phyloP scores from a whole-genome alignment of 352 stramenopile species.

The Plasmopara muralis region DNA sequence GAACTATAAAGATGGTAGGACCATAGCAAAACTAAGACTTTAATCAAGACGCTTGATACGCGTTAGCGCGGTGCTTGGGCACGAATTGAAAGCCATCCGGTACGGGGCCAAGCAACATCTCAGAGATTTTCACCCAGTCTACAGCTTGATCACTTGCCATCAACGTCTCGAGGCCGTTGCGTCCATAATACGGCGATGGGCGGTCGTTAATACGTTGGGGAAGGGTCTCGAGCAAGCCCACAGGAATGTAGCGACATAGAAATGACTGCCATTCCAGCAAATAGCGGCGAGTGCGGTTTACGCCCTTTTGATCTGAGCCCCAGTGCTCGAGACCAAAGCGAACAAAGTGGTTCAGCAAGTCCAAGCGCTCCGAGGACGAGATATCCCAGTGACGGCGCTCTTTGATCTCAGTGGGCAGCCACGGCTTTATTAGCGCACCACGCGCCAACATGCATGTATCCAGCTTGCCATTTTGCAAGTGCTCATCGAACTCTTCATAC shows the following conservation, averaged over 20 bases:
- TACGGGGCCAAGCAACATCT: constrained; percentile 97
- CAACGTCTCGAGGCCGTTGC: constrained; percentile 96
- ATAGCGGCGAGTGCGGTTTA: constrained; percentile 97
- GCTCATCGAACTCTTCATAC: constrained; percentile 76
- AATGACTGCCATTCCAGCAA: constrained; percentile 99
- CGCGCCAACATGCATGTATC: constrained; percentile 88
- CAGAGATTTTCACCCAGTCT: constrained; percentile 99
- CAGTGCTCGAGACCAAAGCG: constrained; percentile 98
- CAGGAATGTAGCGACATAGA: constrained; percentile 96
- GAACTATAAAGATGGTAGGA: too few species aligned
- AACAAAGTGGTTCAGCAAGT: constrained; percentile 96
- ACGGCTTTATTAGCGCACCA: constrained; percentile 98
- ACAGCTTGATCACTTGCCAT: constrained; percentile 92
- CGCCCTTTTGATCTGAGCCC: constrained; percentile 96
- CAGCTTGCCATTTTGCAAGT: constrained; percentile 78
- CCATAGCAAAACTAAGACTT: too few species aligned
- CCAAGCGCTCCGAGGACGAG: constrained; percentile 92
- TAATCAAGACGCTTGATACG: constrained; percentile 57
- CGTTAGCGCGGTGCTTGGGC: constrained; percentile 98
- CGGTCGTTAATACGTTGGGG: constrained; percentile 97
- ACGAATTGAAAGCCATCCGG: constrained; percentile 91
- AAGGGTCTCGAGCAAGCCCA: constrained; percentile 92
- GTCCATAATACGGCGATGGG: constrained; percentile 88
- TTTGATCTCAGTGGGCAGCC: constrained; percentile 99
- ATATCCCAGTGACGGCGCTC: constrained; percentile 97